These are phyloP conservation scores for Penicillium brevicompactum DNA, from an alignment of 2,329 filamentous ascomycete species.

Conservation along the genomic window DNA sequence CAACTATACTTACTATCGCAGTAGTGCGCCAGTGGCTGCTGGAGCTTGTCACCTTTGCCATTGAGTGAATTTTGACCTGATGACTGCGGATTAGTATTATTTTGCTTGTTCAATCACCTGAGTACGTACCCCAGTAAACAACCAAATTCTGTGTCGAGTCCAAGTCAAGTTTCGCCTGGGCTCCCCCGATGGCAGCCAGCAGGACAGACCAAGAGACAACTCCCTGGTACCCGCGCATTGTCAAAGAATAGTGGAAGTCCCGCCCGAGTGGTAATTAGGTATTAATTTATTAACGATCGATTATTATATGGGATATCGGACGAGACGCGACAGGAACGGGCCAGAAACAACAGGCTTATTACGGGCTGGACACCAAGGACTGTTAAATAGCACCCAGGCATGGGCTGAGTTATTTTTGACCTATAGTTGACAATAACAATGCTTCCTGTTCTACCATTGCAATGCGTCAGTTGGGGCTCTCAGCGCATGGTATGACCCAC, in stretches of 20 bases:
- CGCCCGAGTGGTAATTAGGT: conserved; percentile 4
- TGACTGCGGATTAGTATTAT: neutral
- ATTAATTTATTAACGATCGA: conserved; percentile 13
- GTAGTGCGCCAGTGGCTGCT: conserved; percentile 61
- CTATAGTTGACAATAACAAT: conserved; percentile 18
- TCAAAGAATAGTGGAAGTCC: neutral
- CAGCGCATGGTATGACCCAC: conserved; percentile 21
- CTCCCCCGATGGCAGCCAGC: conserved; percentile 33
- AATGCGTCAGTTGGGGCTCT: conserved; percentile 10
- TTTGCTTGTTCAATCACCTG: no score
- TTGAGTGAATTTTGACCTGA: conserved; percentile 64
- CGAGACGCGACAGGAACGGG: neutral
- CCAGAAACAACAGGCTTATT: neutral
- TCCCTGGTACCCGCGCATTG: conserved; percentile 27
- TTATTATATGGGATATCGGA: neutral
- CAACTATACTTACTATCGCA: conserved; percentile 54
- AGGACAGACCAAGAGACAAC: conserved; percentile 30
- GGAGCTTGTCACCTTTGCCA: conserved; percentile 47
- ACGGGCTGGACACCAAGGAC: neutral
- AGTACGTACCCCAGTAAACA: conserved; percentile 62
- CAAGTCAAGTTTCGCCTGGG: conserved; percentile 47
- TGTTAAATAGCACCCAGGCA: conserved; percentile 21
- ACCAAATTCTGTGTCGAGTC: conserved; percentile 58
- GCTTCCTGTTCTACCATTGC: neutral
- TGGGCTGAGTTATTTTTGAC: conserved; percentile 5